Conservation (phyloP, 306 rosid genomes). For the Acacia acuminata region DNA sequence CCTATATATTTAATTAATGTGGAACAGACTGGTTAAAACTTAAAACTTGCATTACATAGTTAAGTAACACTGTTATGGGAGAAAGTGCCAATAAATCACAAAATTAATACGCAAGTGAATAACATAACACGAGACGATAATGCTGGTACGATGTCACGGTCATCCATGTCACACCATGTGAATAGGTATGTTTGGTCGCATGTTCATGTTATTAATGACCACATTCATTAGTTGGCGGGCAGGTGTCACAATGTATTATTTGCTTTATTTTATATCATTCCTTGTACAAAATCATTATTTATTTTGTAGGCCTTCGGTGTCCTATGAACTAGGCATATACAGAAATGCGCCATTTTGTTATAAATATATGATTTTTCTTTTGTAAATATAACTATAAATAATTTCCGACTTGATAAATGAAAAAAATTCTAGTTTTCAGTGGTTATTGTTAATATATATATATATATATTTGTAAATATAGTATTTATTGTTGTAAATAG, state of each 20-base stretch:
- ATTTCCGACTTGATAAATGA: no score
- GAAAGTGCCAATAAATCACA: not conserved
- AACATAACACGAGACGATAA: no score
- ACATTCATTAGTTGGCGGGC: not conserved
- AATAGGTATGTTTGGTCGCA: not conserved
- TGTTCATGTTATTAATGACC: not conserved
- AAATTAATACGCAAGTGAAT: not conserved
- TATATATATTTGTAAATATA: no score
- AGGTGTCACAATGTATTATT: not conserved
- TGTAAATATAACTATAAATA: no score
- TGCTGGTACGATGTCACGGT: constrained; percentile 12
- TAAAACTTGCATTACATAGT: not conserved
- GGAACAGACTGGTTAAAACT: no score
- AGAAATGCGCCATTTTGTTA: no score
- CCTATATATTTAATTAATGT: not conserved
- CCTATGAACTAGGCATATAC: not conserved
- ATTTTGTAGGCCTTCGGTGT: not conserved
- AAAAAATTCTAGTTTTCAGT: no score
- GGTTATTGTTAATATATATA: no score
- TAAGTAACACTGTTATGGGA: not conserved
- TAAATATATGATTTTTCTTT: no score
- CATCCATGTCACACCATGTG: constrained; percentile 3
- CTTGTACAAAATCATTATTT: not conserved
- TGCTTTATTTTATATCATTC: not conserved
- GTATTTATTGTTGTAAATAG: no score